A percentile compares a stretch with the other conserved stretches of the same genome.
phyloP scores from a whole-genome alignment of 2,329 filamentous ascomycete genomes.

The Neodidymelliopsis sp. region DNA sequence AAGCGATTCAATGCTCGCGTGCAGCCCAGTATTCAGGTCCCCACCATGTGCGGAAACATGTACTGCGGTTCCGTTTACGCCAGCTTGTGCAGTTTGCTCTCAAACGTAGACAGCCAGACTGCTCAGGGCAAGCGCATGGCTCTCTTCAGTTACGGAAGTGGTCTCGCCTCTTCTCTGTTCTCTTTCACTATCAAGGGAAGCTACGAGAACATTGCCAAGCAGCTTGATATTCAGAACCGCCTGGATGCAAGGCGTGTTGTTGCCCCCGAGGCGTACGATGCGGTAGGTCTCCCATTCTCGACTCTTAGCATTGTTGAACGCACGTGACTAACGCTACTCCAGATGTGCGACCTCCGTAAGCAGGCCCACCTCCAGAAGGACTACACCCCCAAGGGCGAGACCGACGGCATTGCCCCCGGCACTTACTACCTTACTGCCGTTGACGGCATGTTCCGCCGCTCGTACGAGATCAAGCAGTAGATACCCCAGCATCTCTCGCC shows the following conservation, averaged over 20 bases:
- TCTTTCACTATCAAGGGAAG: constrained; percentile 57
- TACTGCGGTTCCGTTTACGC: constrained; percentile 62
- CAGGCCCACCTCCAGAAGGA: constrained; percentile 60
- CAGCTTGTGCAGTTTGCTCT: constrained; percentile 57
- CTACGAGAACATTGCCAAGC: constrained; percentile 55
- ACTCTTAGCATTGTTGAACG: constrained; percentile 20
- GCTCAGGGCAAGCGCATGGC: constrained; percentile 60
- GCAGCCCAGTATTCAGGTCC: constrained; percentile 58
- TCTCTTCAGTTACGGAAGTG: constrained; percentile 62
- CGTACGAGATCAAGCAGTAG: constrained; percentile 59
- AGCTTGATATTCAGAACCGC: constrained; percentile 57
- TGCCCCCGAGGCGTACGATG: constrained; percentile 58
- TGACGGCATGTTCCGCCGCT: constrained; percentile 60
- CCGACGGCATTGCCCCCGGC: constrained; percentile 55
- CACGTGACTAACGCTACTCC: constrained; percentile 31
- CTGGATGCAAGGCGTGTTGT: constrained; percentile 56
- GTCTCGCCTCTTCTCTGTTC: constrained; percentile 60
- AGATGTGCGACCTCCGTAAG: constrained; percentile 62
- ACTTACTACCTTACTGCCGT: constrained; percentile 61
- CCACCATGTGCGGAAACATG: constrained; percentile 64
- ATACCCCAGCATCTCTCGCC: constrained; percentile 19
- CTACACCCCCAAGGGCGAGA: constrained; percentile 55
- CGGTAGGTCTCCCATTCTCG: constrained; percentile 40
- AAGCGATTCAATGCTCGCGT: constrained; percentile 60
- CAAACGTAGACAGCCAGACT: constrained; percentile 55